A percentile compares a stretch with the other conserved stretches of the same genome.
Conservation (phyloP, 202 grass and related monocot species). For the Carex sylvatica region DNA sequence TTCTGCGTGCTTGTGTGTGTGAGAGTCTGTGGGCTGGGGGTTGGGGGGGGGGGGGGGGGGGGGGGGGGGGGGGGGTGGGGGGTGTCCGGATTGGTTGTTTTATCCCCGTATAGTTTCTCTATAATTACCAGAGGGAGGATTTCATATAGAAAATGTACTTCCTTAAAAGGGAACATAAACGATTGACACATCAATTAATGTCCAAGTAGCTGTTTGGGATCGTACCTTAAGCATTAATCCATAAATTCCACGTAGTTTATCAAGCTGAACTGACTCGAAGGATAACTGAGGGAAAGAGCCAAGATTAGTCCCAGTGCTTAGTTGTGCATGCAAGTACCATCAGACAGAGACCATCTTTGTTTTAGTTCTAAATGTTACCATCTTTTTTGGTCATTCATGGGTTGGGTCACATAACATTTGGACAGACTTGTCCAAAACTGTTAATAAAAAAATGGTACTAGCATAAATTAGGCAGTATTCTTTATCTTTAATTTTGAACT, state of each 20-base stretch:
- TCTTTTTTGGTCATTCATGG: background rate
- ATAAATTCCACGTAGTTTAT: constrained; percentile 57
- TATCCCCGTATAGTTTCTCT: constrained; percentile 18
- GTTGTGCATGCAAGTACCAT: constrained; percentile 9
- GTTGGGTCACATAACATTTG: background rate
- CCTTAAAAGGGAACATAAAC: constrained; percentile 19
- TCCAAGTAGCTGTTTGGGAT: background rate
- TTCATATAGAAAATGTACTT: background rate
- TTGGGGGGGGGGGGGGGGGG: too few species aligned
- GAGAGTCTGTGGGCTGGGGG: background rate
- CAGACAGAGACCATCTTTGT: constrained; percentile 15
- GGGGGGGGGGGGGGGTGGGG: too few species aligned
- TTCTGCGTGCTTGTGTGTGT: background rate
- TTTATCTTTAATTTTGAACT: constrained; percentile 10
- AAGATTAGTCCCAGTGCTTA: background rate
- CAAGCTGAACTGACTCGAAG: constrained; percentile 52
- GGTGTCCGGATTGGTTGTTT: background rate
- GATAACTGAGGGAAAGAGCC: constrained; percentile 53
- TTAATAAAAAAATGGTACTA: background rate
- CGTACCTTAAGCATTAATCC: constrained; percentile 69
- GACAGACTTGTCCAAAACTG: background rate
- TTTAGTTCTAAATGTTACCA: constrained; percentile 5
- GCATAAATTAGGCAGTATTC: background rate
- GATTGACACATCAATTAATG: constrained; percentile 30
- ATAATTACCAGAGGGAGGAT: constrained; percentile 16